Conservation (phyloP, 306 rosid species). For the Prosopis cineraria region DNA sequence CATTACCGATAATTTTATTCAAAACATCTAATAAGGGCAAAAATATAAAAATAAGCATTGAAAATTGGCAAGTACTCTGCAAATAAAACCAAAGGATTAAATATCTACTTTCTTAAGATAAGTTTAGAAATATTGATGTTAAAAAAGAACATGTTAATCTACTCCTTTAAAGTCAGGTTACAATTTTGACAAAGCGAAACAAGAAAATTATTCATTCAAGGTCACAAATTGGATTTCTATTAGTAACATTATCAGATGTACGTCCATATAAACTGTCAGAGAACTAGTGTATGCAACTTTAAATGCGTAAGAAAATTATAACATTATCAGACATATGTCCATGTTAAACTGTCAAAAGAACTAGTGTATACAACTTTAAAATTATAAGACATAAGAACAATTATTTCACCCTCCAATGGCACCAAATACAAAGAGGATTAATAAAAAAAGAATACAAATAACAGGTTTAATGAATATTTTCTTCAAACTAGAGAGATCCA, state of each 20-base stretch:
- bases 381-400: not conserved
- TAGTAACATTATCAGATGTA: not conserved
- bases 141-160: not conserved
- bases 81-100: too few relatives aligned
- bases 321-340: not conserved
- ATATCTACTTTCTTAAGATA: not conserved
- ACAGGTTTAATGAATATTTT: not conserved
- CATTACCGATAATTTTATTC: too few relatives aligned
- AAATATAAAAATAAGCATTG: too few relatives aligned
- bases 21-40: too few relatives aligned
- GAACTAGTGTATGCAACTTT: not conserved
- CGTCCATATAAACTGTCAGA: not conserved
- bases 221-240: not conserved
- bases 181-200: not conserved
- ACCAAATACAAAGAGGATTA: not conserved
- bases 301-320: not conserved
- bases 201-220: not conserved
- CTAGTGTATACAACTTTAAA: not conserved
- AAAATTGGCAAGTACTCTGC: too few relatives aligned
- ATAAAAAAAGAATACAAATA: too few relatives aligned
- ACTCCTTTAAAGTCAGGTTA: not conserved
- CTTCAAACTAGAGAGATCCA: not conserved
- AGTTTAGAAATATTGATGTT: not conserved
- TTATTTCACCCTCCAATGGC: not conserved
- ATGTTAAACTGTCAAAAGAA: not conserved